Evolutionary conservation across 2,329 filamentous ascomycete genomes (phyloP).

Genomic region (Leptographium galeiforme): DNA sequence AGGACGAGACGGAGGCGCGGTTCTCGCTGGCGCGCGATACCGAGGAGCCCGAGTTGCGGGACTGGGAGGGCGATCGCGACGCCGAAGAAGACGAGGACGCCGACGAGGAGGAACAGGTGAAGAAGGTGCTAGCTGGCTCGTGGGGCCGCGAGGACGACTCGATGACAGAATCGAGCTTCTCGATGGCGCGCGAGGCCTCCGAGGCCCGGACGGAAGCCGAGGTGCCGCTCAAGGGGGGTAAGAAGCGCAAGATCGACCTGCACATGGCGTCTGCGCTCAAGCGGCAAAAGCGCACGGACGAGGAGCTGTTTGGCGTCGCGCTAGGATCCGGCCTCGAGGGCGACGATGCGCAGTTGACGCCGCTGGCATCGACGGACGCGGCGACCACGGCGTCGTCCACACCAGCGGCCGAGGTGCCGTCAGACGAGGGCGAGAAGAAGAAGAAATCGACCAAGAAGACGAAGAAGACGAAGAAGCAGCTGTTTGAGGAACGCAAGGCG

Average conservation of each 20-base stretch:
- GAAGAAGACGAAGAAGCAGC: conserved; percentile 65
- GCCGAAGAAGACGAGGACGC: conserved; percentile 4
- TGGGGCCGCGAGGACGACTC: conserved; percentile 48
- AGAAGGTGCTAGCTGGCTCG: conserved; percentile 33
- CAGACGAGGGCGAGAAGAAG: conserved; percentile 15
- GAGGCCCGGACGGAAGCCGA: conserved; percentile 9
- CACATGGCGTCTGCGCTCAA: conserved; percentile 60
- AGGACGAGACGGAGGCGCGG: conserved; percentile 57
- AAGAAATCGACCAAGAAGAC: conserved; percentile 56
- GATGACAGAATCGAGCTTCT: conserved; percentile 60
- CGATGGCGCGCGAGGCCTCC: conserved; percentile 12
- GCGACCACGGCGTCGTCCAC: conserved; percentile 37
- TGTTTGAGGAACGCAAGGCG: conserved; percentile 54
- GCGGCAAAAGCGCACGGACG: conserved; percentile 65
- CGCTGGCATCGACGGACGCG: conserved; percentile 20
- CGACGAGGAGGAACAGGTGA: conserved; percentile 41
- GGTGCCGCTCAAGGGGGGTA: conserved; percentile 28
- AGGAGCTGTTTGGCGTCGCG: conserved; percentile 60
- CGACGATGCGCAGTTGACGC: conserved; percentile 22
- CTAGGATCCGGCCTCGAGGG: conserved; percentile 24
- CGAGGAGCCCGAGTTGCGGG: conserved; percentile 63
- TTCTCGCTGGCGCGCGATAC: conserved; percentile 57
- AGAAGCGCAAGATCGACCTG: conserved; percentile 62
- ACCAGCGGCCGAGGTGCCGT: conserved; percentile 28
- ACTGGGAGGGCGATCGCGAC: conserved; percentile 2